Percentiles rank a stretch among this genome's conserved stretches.
Conservation (phyloP, 768 basidiomycete genomes). For the Amanita molliuscula region DNA sequence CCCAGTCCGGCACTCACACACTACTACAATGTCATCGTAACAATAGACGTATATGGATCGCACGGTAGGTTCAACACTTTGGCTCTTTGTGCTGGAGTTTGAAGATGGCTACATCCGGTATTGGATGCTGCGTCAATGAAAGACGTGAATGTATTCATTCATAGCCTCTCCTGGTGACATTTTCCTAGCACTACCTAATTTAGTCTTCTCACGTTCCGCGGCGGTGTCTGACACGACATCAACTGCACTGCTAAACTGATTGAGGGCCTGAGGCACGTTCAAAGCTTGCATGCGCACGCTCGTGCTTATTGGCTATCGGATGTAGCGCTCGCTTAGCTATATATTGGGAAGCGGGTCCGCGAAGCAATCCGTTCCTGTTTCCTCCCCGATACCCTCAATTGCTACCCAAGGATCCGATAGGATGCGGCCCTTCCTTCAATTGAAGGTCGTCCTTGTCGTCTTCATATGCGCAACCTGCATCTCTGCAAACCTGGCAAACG, state of each 20-base stretch:
- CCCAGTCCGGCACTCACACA: neutral
- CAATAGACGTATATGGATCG: neutral
- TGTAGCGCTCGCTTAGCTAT: neutral
- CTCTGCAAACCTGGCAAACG: constrained; percentile 23
- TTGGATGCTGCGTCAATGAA: too few relatives aligned
- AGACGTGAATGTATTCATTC: too few relatives aligned
- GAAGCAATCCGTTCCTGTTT: neutral
- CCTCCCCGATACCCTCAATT: neutral
- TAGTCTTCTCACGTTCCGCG: too few relatives aligned
- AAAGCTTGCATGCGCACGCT: too few relatives aligned
- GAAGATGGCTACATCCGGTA: too few relatives aligned
- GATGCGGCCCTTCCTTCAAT: neutral
- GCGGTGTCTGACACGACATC: too few relatives aligned
- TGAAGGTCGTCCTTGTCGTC: constrained; percentile 11
- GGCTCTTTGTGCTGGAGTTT: too few relatives aligned
- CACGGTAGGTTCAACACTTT: too few relatives aligned
- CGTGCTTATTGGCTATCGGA: neutral
- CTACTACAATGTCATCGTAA: neutral
- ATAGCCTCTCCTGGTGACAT: too few relatives aligned
- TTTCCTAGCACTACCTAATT: too few relatives aligned
- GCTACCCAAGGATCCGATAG: neutral
- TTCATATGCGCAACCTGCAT: constrained; percentile 6
- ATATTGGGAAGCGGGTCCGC: neutral
- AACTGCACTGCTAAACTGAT: too few relatives aligned
- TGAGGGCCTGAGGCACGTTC: too few relatives aligned